phyloP scores from a whole-genome alignment of 176 grass and related monocot species.

The Ampelocalamus luodianensis region DNA sequence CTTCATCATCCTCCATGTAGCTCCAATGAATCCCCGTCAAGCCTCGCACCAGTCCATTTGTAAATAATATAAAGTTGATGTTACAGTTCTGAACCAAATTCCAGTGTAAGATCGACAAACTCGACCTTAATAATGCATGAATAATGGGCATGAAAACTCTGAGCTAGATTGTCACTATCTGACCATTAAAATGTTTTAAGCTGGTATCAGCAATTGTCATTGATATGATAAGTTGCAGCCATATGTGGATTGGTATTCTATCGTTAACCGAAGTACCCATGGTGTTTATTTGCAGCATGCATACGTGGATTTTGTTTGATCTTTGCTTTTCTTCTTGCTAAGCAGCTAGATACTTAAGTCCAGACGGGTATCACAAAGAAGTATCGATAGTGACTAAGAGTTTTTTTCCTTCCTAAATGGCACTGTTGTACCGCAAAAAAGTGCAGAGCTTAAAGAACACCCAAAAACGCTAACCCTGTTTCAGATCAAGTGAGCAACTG shows the following conservation, averaged over 20 bases:
- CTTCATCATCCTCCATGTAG: no score
- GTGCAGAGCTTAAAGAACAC: not conserved
- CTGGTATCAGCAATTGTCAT: not conserved
- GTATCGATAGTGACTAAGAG: no score
- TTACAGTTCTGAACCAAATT: not conserved
- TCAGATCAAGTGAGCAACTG: slow-evolving; percentile 28
- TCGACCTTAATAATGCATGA: not conserved
- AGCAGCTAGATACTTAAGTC: no score
- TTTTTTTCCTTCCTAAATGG: not conserved
- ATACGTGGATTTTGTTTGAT: not conserved
- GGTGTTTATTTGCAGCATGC: not conserved
- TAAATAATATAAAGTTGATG: not conserved
- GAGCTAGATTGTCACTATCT: not conserved
- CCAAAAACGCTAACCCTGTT: slow-evolving; percentile 11
- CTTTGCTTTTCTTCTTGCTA: no score
- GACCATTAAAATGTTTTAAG: not conserved
- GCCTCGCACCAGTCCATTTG: no score
- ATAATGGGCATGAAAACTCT: not conserved
- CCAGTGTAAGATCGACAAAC: not conserved
- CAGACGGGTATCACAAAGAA: no score
- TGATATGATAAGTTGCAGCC: not conserved
- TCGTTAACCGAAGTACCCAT: not conserved
- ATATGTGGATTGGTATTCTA: not conserved
- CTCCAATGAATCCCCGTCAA: no score
- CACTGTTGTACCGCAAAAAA: not conserved